Conservation (phyloP, 257 asterid genomes). For the Leonotis leonurus region DNA sequence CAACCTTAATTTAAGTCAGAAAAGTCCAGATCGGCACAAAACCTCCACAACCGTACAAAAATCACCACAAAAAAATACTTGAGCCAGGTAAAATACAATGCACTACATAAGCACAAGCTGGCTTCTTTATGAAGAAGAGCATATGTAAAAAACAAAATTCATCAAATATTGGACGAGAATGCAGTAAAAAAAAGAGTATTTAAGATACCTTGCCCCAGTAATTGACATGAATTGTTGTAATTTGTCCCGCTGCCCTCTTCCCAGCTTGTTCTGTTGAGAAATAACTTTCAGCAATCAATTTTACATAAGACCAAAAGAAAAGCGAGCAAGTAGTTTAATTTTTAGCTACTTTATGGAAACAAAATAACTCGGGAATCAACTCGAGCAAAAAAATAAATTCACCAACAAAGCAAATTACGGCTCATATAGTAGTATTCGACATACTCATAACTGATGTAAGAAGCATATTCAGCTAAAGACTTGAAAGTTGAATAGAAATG, state of each 20-base stretch:
- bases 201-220: constrained; percentile 75
- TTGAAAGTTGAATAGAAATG: not conserved
- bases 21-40: not conserved
- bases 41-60: not conserved
- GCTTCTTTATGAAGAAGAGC: not conserved
- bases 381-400: too few relatives aligned
- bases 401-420: constrained; percentile 1
- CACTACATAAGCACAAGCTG: not conserved
- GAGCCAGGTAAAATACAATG: not conserved
- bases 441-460: not conserved
- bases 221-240: constrained; percentile 88
- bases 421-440: not conserved
- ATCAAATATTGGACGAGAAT: not conserved
- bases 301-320: constrained; percentile 5
- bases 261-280: constrained; percentile 69
- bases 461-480: constrained; percentile 9
- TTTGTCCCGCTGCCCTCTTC: constrained; percentile 92
- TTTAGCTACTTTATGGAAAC: constrained; percentile 3
- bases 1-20: not conserved
- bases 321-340: not conserved
- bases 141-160: not conserved
- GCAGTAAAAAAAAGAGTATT: not conserved
- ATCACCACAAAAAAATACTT: not conserved
- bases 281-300: constrained; percentile 16
- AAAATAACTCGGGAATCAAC: not conserved